Evolutionary conservation across 352 stramenopile species (phyloP).

Genomic region (Globisporangium carolinianum): DNA sequence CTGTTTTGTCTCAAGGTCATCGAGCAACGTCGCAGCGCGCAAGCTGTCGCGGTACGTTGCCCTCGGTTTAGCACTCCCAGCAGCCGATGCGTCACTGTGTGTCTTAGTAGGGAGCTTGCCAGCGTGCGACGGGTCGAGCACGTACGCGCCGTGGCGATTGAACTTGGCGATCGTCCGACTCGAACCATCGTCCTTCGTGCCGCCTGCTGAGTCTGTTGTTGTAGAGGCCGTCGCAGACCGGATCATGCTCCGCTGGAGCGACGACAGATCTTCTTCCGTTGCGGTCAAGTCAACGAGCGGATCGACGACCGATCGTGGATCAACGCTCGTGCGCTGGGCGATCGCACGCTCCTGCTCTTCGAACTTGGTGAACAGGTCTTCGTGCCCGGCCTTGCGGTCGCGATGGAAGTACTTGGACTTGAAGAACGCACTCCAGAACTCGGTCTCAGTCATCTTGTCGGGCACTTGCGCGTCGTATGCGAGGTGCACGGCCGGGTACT

Average conservation of each 20-base stretch:
- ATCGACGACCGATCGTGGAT: slow-evolving; percentile 65
- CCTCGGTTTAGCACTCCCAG: slow-evolving; percentile 20
- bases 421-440: slow-evolving; percentile 86
- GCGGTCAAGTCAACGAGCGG: slow-evolving; percentile 71
- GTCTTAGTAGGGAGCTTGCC: slow-evolving; percentile 32
- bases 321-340: slow-evolving; percentile 27
- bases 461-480: slow-evolving; percentile 81
- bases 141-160: slow-evolving; percentile 77
- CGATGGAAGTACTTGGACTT: slow-evolving; percentile 89
- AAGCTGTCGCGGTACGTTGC: slow-evolving; percentile 43
- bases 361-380: slow-evolving; percentile 84
- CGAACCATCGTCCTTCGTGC: slow-evolving; percentile 37
- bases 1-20: slow-evolving; percentile 56
- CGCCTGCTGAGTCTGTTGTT: not conserved
- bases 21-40: slow-evolving; percentile 55
- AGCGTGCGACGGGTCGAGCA: slow-evolving; percentile 65
- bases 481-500: slow-evolving; percentile 82
- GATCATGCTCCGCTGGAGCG: slow-evolving; percentile 14
- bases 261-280: slow-evolving; percentile 59
- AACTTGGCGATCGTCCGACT: slow-evolving; percentile 84
- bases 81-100: not conserved
- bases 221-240: slow-evolving; percentile 12
- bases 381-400: slow-evolving; percentile 70
- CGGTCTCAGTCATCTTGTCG: slow-evolving; percentile 85
- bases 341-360: slow-evolving; percentile 74